phyloP scores from a whole-genome alignment of 139 green algal species.

The Nannochloris sp. region DNA sequence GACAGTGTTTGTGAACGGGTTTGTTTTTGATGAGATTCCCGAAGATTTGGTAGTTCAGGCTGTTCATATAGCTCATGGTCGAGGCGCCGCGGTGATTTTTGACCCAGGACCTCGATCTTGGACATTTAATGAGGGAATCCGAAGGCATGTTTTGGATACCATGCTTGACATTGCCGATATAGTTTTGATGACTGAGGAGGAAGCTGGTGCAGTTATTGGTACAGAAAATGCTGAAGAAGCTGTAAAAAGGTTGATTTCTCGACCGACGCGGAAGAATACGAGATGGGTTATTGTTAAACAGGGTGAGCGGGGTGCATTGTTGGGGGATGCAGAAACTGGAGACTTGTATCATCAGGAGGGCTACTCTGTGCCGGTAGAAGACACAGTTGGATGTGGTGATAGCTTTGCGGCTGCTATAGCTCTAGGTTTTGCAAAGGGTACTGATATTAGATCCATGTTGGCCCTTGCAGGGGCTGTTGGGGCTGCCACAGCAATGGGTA shows the following conservation, averaged over 20 bases:
- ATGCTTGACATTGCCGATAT: conserved; percentile 61
- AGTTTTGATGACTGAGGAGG: conserved; percentile 83
- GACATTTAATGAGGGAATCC: conserved; percentile 42
- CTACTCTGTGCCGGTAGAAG: conserved; percentile 68
- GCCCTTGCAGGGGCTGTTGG: conserved; percentile 90
- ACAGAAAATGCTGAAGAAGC: conserved; percentile 42
- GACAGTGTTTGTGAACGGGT: conserved; percentile 74
- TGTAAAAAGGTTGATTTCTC: conserved; percentile 46
- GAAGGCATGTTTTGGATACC: conserved; percentile 44
- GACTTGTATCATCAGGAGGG: conserved; percentile 16
- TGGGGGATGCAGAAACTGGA: conserved; percentile 23
- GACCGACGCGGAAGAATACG: conserved; percentile 29
- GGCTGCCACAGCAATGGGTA: conserved; percentile 74
- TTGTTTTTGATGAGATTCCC: conserved; percentile 89
- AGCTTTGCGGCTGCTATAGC: conserved; percentile 84
- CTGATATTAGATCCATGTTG: conserved; percentile 46
- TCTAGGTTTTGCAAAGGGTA: conserved; percentile 58
- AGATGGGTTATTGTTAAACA: conserved; percentile 79
- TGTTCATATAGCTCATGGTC: conserved; percentile 29
- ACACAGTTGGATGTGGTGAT: conserved; percentile 97
- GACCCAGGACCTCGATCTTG: conserved; percentile 73
- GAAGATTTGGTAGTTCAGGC: conserved; percentile 45
- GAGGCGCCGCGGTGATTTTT: conserved; percentile 78
- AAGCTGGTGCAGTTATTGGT: conserved; percentile 68
- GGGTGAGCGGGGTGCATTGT: conserved; percentile 58